These are phyloP conservation scores for Heliocybe sulcata DNA, from an alignment of 1,284 basidiomycete genomes.

Conservation along the genomic window DNA sequence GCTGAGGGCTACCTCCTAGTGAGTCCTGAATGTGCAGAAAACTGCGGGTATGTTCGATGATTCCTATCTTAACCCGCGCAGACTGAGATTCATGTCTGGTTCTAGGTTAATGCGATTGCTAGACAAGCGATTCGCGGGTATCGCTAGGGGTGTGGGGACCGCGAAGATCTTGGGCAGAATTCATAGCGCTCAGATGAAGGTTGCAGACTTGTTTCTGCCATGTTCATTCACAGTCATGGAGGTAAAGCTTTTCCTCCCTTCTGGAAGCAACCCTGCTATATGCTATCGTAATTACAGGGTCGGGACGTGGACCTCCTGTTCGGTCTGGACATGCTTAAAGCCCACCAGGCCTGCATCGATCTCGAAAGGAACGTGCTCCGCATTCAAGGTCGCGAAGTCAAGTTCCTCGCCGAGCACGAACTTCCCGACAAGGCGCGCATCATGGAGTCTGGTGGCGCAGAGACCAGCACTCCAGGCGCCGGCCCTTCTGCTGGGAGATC, in stretches of 20 bases:
- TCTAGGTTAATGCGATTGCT: slow-evolving; percentile 86
- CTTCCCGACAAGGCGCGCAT: slow-evolving; percentile 74
- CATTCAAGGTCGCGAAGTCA: slow-evolving; percentile 82
- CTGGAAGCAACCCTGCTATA: slow-evolving; percentile 2
- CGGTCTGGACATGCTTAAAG: slow-evolving; percentile 97
- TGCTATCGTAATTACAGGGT: slow-evolving; percentile 41
- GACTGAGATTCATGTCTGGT: background rate
- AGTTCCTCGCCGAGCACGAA: slow-evolving; percentile 92
- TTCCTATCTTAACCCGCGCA: background rate
- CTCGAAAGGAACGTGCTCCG: slow-evolving; percentile 82
- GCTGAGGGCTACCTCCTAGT: slow-evolving; percentile 40
- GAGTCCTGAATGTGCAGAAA: slow-evolving; percentile 91
- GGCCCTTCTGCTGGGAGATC: slow-evolving; percentile 14
- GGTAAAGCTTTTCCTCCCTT: slow-evolving; percentile 30
- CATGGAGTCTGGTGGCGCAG: slow-evolving; percentile 23
- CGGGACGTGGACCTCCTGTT: slow-evolving; percentile 90
- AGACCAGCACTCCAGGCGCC: slow-evolving; percentile 10
- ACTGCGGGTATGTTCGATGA: slow-evolving; percentile 76
- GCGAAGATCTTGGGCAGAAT: slow-evolving; percentile 93
- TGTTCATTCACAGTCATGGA: slow-evolving; percentile 97
- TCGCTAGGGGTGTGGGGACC: slow-evolving; percentile 94
- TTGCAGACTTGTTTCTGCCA: slow-evolving; percentile 78
- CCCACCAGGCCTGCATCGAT: slow-evolving; percentile 95
- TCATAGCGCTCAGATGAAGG: slow-evolving; percentile 88
- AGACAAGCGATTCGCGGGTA: slow-evolving; percentile 83